Percentiles rank a stretch among this genome's conserved stretches.
Evolutionary conservation across 1,284 basidiomycete genomes (phyloP).

Genomic region (Calocybe gambosa): DNA sequence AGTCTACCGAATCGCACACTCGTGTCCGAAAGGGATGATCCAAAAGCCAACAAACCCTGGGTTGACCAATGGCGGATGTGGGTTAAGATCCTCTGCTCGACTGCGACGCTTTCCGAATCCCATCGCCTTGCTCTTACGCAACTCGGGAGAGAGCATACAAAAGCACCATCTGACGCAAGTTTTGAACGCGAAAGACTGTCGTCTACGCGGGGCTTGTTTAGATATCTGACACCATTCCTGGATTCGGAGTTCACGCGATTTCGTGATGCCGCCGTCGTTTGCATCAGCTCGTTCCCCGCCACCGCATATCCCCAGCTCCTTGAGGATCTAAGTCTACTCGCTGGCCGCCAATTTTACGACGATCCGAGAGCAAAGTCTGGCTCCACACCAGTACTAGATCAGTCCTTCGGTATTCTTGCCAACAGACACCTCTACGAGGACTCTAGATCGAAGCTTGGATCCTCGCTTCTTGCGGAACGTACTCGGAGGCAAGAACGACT

Average conservation of each 20-base stretch:
- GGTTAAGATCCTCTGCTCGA: constrained; percentile 79
- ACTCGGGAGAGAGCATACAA: constrained; percentile 60
- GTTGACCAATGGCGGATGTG: constrained; percentile 88
- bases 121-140: constrained; percentile 47
- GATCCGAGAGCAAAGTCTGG: constrained; percentile 56
- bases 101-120: constrained; percentile 63
- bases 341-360: constrained; percentile 79
- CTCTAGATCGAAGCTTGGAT: constrained; percentile 39
- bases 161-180: constrained; percentile 66
- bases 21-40: constrained; percentile 42
- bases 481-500: constrained; percentile 74
- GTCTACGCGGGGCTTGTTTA: constrained; percentile 78
- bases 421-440: constrained; percentile 67
- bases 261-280: constrained; percentile 81
- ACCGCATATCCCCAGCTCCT: constrained; percentile 76
- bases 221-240: constrained; percentile 81
- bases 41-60: constrained; percentile 56
- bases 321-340: constrained; percentile 78
- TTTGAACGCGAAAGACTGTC: constrained; percentile 72
- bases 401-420: constrained; percentile 50
- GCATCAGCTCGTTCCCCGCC: constrained; percentile 81
- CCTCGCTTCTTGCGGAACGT: constrained; percentile 41
- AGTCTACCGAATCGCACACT: constrained; percentile 36
- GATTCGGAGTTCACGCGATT: constrained; percentile 82
- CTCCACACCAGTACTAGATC: constrained; percentile 28